phyloP scores from a whole-genome alignment of 1,139 yeast species.

The Trichomonascaceae sp. region DNA sequence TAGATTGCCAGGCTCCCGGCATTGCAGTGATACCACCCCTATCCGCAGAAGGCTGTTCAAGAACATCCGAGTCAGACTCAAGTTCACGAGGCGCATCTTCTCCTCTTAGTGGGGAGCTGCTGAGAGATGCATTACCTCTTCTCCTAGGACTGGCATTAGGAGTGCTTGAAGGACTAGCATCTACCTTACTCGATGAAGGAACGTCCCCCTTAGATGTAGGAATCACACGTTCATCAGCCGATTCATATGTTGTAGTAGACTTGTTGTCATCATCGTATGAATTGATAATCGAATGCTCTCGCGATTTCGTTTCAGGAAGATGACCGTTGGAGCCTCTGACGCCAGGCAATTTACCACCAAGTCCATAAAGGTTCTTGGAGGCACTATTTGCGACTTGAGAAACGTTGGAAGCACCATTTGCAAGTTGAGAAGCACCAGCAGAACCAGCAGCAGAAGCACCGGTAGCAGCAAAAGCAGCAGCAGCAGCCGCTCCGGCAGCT shows the following conservation, averaged over 20 bases:
- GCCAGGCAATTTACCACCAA: background rate
- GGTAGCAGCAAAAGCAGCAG: constrained; percentile 8
- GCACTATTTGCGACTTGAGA: background rate
- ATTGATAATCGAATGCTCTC: constrained; percentile 8
- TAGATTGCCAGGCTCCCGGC: constrained; percentile 22
- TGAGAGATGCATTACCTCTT: background rate
- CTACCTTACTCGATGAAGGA: background rate
- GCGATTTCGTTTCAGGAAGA: background rate
- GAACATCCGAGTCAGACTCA: background rate
- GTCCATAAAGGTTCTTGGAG: background rate
- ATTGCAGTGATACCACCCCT: constrained; percentile 6
- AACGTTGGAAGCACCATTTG: background rate
- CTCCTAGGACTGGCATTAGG: background rate
- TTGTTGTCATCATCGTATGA: constrained; percentile 13
- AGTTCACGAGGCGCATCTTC: background rate
- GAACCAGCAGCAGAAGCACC: background rate
- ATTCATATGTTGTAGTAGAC: constrained; percentile 18
- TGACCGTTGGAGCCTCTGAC: background rate
- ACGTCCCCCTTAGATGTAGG: background rate
- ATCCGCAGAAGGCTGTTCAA: background rate
- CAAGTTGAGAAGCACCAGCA: background rate
- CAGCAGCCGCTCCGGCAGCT: constrained; percentile 13
- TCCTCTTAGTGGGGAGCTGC: background rate
- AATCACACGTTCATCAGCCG: constrained; percentile 13
- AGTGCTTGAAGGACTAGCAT: background rate